Evolutionary conservation across 75 land plant species (phyloP).

Genomic region (Sequoiadendron giganteum): DNA sequence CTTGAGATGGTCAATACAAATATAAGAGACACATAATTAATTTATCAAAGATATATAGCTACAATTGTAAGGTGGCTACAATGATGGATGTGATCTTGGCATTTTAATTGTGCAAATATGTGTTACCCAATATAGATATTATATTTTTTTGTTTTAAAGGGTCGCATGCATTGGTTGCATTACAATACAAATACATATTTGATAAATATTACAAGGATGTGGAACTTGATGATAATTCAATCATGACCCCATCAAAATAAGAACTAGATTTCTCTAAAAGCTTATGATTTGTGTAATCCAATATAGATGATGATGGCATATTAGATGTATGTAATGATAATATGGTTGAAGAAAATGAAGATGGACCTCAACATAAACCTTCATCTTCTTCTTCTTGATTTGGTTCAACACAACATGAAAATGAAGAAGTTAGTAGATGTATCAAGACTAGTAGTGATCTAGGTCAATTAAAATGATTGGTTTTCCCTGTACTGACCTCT

Average conservation of each 20-base stretch:
- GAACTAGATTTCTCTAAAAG: background rate
- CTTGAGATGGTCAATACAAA: too few species aligned
- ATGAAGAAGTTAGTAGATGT: too few species aligned
- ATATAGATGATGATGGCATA: background rate
- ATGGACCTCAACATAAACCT: too few species aligned
- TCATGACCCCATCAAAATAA: background rate
- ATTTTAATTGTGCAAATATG: background rate
- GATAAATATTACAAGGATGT: background rate
- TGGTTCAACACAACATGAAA: too few species aligned
- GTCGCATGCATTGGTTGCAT: background rate
- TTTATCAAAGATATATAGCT: background rate
- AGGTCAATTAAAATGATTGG: too few species aligned
- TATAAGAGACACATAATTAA: too few species aligned
- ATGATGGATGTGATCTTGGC: background rate
- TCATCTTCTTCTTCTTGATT: too few species aligned
- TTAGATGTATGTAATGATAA: background rate
- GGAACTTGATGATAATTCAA: background rate
- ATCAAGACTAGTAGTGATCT: too few species aligned
- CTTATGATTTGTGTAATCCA: background rate
- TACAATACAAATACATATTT: background rate
- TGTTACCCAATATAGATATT: too few species aligned
- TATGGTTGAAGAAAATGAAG: too few species aligned
- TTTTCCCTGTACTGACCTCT: too few species aligned
- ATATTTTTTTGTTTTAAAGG: background rate
- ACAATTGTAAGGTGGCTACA: background rate